A percentile compares a stretch with the other conserved stretches of the same genome.
Evolutionary conservation across 345 rosid species (phyloP).

Genomic region (Carallia pectinifolia): DNA sequence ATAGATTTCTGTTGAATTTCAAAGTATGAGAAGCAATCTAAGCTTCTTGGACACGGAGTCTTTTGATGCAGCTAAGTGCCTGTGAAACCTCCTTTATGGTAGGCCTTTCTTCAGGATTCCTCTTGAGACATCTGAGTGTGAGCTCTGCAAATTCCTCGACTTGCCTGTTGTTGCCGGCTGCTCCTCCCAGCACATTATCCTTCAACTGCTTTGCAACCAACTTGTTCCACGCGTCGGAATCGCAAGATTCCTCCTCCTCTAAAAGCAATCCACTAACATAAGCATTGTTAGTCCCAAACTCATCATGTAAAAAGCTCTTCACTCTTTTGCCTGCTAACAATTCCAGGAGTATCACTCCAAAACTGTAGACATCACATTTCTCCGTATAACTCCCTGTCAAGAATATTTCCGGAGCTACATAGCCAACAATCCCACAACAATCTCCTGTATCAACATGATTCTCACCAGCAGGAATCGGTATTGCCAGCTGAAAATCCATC

Average conservation of each 20-base stretch:
- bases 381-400: background rate
- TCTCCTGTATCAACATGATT: background rate
- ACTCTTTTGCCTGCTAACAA: background rate
- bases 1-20: too few relatives aligned
- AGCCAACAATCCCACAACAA: background rate
- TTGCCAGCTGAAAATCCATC: slow-evolving; percentile 7
- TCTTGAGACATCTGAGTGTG: background rate
- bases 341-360: background rate
- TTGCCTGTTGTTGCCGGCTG: background rate
- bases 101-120: background rate
- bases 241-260: background rate
- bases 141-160: background rate
- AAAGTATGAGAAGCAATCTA: background rate
- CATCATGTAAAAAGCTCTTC: background rate
- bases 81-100: background rate
- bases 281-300: background rate
- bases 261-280: background rate
- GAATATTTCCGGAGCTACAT: background rate
- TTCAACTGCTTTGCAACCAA: background rate
- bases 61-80: background rate
- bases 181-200: background rate
- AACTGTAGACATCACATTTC: slow-evolving; percentile 3
- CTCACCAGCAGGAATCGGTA: background rate
- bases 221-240: background rate
- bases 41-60: background rate